These are phyloP conservation scores for Litsea cubeba DNA, from an alignment of 164 flowering plant genomes.

Conservation along the genomic window DNA sequence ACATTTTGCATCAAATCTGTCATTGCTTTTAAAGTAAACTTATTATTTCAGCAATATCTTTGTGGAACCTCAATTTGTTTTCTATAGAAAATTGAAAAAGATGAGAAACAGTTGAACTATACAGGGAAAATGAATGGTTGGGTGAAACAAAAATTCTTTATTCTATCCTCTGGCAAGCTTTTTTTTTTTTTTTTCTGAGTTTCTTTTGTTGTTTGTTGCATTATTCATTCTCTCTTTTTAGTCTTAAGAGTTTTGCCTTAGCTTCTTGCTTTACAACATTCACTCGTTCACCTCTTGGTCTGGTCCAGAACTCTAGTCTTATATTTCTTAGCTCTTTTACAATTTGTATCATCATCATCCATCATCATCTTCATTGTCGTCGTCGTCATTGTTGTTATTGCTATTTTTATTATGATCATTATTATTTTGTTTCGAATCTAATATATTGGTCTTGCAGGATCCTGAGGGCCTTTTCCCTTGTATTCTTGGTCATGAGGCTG, in stretches of 20 bases:
- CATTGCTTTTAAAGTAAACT: too few relatives aligned
- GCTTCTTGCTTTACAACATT: not conserved
- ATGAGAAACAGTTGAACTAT: not conserved
- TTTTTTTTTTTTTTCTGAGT: too few relatives aligned
- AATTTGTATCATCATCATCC: too few relatives aligned
- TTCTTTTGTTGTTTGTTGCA: not conserved
- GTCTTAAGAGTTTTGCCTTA: not conserved
- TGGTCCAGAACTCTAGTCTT: not conserved
- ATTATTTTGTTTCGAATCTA: not conserved
- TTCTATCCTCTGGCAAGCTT: not conserved
- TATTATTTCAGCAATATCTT: too few relatives aligned
- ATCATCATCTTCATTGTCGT: too few relatives aligned
- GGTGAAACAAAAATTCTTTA: not conserved
- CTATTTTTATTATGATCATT: not conserved
- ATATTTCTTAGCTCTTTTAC: not conserved
- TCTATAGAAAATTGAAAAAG: not conserved
- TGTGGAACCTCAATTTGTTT: too few relatives aligned
- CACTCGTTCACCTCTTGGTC: not conserved
- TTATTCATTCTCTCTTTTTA: not conserved
- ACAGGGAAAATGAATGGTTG: not conserved
- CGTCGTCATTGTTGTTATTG: too few relatives aligned
- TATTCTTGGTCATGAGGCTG: constrained; percentile 99
- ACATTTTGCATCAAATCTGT: too few relatives aligned
- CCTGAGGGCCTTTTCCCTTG: constrained; percentile 98
- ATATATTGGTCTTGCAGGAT: constrained; percentile 46